Evolutionary conservation across 331 rosid genomes (phyloP), one percentile per base, ranked within the genome.

Genomic region (Erythrophleum ivorense): DNA sequence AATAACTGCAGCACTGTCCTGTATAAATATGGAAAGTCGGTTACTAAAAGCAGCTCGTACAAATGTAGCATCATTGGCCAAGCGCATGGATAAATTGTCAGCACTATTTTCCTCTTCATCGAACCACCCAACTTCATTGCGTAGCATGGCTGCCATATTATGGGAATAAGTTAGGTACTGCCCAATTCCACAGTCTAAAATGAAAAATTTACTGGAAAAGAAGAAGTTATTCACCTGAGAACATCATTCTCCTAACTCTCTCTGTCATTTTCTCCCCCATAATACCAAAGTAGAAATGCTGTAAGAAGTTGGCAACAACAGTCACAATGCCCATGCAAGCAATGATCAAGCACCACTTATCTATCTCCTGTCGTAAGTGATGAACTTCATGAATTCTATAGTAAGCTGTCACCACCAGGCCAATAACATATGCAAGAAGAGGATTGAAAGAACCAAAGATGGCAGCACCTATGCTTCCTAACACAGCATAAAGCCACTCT

Each of bases 201-300:
- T 9, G 1, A 1, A 63, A 72, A 73, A 16, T 1, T 41, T 60
- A 53, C 65, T 6, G 65, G 18, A 75, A 71, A 75, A 49, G 46
- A 82, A 84, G 57, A 36, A 52, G 79, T 45, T 65, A 71, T 68
- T n/a, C 78, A 94, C 99, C 99, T 90, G 99, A 96, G 82, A 96
- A 96, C 99, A 96, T 96, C 99, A 96, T 96, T 96, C 99, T 96
- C 82, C 99, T 87, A 84, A 96, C 99, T 78, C 99, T 91, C 79
- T 96, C 99, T 7, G 99, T 96, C 99, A 96, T 96, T 88, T 96
- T 96, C 94, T 96, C 99, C 75, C 99, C 99, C 99, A 96, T 96
- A 60, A 96, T 96, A 76, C 99, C 99, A 73, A 96, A 96, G 91
- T 96, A 96, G 88, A 96, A 96, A 88, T 96, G 99, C 87, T 96